Percentiles rank a stretch among this genome's conserved stretches.
phyloP scores from a whole-genome alignment of 768 basidiomycete genomes.

The Mycena vulgaris region DNA sequence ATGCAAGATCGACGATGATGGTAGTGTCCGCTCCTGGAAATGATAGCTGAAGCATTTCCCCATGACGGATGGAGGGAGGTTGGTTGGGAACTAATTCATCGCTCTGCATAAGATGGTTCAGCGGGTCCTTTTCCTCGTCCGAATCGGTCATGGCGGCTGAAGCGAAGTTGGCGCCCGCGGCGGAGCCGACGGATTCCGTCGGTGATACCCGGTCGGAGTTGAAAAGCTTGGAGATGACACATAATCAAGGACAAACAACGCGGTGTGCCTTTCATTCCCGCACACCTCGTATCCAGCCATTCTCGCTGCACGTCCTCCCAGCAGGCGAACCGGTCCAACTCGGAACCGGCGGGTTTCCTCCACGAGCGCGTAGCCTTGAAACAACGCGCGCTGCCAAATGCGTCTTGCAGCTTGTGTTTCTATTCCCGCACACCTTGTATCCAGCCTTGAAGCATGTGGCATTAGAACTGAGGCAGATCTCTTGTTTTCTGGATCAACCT shows the following conservation, averaged over 20 bases:
- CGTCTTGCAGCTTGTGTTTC: slow-evolving; percentile 54
- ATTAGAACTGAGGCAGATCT: slow-evolving; percentile 74
- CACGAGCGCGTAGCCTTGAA: too few relatives aligned
- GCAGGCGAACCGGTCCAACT: too few relatives aligned
- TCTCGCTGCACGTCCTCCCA: too few relatives aligned
- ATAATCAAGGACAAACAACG: slow-evolving; percentile 23
- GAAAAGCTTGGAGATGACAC: too few relatives aligned
- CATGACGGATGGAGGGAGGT: slow-evolving; percentile 60
- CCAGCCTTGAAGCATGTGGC: slow-evolving; percentile 61
- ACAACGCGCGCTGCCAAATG: slow-evolving; percentile 55
- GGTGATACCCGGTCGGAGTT: too few relatives aligned
- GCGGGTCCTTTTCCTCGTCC: slow-evolving; percentile 26
- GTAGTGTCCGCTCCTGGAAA: slow-evolving; percentile 48
- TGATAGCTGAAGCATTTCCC: slow-evolving; percentile 64
- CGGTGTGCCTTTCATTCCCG: slow-evolving; percentile 54
- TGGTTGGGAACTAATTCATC: slow-evolving; percentile 67
- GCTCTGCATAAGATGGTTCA: slow-evolving; percentile 26
- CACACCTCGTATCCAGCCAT: slow-evolving; percentile 60
- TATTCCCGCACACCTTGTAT: slow-evolving; percentile 62
- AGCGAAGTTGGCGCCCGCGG: too few relatives aligned
- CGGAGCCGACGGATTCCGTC: too few relatives aligned
- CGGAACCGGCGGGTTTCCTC: too few relatives aligned
- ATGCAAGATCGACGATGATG: slow-evolving; percentile 66
- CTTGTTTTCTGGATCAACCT: slow-evolving; percentile 62
- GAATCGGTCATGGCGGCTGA: slow-evolving; percentile 14